Base-by-base conservation (phyloP, 768 basidiomycete species). In the Antrodiella citrinella region DNA sequence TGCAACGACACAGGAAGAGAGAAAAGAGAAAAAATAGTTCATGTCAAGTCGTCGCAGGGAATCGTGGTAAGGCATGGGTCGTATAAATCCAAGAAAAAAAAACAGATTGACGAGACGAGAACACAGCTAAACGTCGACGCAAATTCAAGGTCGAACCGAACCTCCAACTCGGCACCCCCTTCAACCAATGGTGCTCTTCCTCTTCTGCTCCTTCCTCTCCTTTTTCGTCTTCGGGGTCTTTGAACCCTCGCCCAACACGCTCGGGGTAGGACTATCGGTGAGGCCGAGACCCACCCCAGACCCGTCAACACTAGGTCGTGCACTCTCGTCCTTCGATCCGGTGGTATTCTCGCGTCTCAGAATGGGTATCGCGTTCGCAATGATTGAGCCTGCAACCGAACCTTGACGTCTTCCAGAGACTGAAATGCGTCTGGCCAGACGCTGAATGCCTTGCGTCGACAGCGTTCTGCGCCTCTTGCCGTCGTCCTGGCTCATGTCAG, bases 401-500 rank as follows among this genome's bases (percentile, higher is more conserved):
- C 58, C 77, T 54, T 78, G 76, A 22, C 82, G 76, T 43, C 77
- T 74, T 0, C 81, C 76, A 23, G 72, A 76, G 41, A 86, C 65
- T 9, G 87, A 89, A 49, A 91, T 82, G 54, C 80, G 73, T 52
- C 86, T 72, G 13, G 87, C 89, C 30, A 91, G 62, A 15, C 86
- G 77, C 63, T 89, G 86, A 72, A 92, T 87, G 59, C 91, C 91
- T 63, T 92, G 89, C 22, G 86, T 85, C 7, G 86, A 82, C 51
- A 86, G 45, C 47, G 62, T 88, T 18, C 86, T 78, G 62, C 84
- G 87, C 53, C 87, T 74, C 70, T 88, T 89, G 26, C 79, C 79
- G 59, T 87, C 87, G n/a, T 76, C 62, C 2, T 85, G 86, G 1
- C 74, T 74, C 15, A 26, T 40, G 59, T 89, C 85, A 4, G 88